Evolutionary conservation across 345 rosid genomes (phyloP).

Genomic region (Triadica sebifera): DNA sequence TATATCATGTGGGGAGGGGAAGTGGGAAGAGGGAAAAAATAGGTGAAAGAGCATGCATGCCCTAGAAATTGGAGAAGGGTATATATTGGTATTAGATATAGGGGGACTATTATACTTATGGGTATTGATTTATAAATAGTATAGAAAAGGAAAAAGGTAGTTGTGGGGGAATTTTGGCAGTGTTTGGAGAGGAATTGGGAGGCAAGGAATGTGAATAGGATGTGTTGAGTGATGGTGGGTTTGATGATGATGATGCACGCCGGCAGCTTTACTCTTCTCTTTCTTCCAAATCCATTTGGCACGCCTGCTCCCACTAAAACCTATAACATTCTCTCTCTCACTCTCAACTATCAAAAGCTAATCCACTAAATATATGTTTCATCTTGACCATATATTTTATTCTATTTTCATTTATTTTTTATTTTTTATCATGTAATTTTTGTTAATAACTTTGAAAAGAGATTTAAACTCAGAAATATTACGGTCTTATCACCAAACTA

Average conservation of each 20-base stretch:
- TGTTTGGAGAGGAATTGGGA: constrained; percentile 66
- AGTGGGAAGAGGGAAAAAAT: background rate
- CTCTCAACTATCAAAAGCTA: constrained; percentile 1
- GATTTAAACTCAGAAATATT: background rate
- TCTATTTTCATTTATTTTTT: too few relatives aligned
- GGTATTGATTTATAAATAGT: background rate
- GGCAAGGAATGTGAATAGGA: constrained; percentile 54
- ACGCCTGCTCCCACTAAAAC: constrained; percentile 67
- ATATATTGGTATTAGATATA: constrained; percentile 20
- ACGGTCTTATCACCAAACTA: too few relatives aligned
- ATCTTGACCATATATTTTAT: too few relatives aligned
- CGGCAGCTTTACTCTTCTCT: constrained; percentile 73
- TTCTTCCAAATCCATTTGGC: constrained; percentile 40
- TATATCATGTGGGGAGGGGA: background rate
- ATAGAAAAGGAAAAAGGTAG: constrained; percentile 21
- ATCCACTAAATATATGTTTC: too few relatives aligned
- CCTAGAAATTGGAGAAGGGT: constrained; percentile 36
- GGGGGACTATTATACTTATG: background rate
- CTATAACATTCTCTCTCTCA: constrained; percentile 19
- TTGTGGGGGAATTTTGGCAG: constrained; percentile 45
- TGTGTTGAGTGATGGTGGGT: constrained; percentile 16
- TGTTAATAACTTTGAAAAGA: too few relatives aligned
- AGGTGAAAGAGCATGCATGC: constrained; percentile 36
- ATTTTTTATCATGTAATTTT: too few relatives aligned
- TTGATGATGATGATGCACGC: constrained; percentile 86